Percentiles rank a stretch among this genome's conserved stretches.
These are phyloP conservation scores for Podospora pseudopauciseta DNA, from an alignment of 495 filamentous ascomycete species.

Conservation along the genomic window DNA sequence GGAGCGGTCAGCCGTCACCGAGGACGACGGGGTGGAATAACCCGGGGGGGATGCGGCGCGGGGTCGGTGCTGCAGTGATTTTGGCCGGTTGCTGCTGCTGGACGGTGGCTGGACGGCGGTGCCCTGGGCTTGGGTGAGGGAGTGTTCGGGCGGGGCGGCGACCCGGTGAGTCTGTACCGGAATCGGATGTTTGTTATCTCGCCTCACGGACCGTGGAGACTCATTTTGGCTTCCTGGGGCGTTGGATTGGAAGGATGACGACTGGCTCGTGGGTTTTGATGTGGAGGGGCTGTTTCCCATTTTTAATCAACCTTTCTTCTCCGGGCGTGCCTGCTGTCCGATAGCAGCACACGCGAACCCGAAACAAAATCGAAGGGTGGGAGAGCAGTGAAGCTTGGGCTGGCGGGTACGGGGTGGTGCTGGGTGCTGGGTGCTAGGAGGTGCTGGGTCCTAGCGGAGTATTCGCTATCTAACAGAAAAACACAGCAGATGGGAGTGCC, in stretches of 20 bases:
- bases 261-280: constrained; percentile 24
- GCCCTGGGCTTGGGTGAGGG: constrained; percentile 52
- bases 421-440: too few relatives aligned
- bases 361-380: not conserved
- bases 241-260: constrained; percentile 24
- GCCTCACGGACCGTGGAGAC: constrained; percentile 28
- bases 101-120: constrained; percentile 35
- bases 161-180: constrained; percentile 38
- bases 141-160: constrained; percentile 52
- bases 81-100: constrained; percentile 37
- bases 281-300: constrained; percentile 42
- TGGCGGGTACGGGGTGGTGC: not conserved
- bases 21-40: constrained; percentile 36
- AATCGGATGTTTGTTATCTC: constrained; percentile 30
- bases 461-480: not conserved
- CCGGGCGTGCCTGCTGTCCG: constrained; percentile 17
- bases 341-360: constrained; percentile 6
- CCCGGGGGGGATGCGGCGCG: constrained; percentile 30
- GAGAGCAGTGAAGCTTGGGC: not conserved
- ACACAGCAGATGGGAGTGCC: not conserved
- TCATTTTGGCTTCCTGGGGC: constrained; percentile 23
- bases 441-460: not conserved
- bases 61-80: constrained; percentile 36
- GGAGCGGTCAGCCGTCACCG: constrained; percentile 30
- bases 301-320: constrained; percentile 12